A percentile compares a stretch with the other conserved stretches of the same genome.
Evolutionary conservation across 78 protist genomes (phyloP).

Genomic region (Andalucia godoyi): DNA sequence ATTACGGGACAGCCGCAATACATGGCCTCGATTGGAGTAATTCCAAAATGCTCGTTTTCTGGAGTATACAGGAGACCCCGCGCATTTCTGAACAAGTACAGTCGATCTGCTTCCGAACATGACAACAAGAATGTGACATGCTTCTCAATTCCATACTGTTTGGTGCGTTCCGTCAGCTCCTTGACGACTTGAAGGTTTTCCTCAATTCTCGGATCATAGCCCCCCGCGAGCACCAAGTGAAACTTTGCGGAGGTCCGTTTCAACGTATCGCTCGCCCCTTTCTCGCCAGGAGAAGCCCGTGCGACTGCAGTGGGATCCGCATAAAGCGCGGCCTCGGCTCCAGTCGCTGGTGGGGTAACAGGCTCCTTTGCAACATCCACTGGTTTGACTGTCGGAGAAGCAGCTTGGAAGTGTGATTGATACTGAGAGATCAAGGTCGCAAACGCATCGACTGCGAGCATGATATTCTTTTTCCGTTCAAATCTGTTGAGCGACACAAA

Average conservation of each 20-base stretch:
- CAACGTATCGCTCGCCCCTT: not conserved
- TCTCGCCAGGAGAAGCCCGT: not conserved
- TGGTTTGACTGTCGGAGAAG: not conserved
- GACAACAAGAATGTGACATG: slow-evolving; percentile 37
- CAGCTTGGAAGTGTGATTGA: not conserved
- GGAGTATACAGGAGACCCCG: slow-evolving; percentile 86
- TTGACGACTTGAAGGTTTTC: slow-evolving; percentile 66
- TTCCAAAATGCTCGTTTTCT: slow-evolving; percentile 93
- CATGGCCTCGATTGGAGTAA: slow-evolving; percentile 92
- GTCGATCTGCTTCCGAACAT: slow-evolving; percentile 12
- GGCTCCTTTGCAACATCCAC: no score
- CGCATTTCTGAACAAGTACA: not conserved
- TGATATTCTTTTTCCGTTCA: slow-evolving; percentile 86
- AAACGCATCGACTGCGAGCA: slow-evolving; percentile 75
- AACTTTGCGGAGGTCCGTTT: no score
- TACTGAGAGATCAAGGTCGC: not conserved
- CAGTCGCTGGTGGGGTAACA: no score
- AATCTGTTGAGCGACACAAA: slow-evolving; percentile 87
- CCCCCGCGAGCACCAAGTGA: slow-evolving; percentile 52
- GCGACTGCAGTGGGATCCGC: not conserved
- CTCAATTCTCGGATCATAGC: slow-evolving; percentile 71
- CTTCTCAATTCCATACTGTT: slow-evolving; percentile 6
- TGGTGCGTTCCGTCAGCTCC: slow-evolving; percentile 34
- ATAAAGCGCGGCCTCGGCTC: not conserved
- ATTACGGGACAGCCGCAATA: slow-evolving; percentile 48